Evolutionary conservation across 768 basidiomycete genomes (phyloP).

Genomic region (Gautieria morchelliformis): DNA sequence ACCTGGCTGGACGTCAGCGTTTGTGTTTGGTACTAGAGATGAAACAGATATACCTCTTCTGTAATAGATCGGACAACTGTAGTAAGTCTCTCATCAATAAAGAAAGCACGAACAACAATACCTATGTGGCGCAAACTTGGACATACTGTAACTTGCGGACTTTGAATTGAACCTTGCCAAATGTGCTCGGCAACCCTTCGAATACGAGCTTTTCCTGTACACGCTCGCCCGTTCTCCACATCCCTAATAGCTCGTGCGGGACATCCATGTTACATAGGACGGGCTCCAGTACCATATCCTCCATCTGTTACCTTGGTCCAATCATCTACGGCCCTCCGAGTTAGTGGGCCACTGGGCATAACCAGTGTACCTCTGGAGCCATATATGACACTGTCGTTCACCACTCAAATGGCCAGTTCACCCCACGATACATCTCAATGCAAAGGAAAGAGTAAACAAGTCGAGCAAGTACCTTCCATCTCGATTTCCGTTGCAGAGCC

Average conservation of each 20-base stretch:
- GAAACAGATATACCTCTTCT: neutral
- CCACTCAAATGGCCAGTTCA: neutral
- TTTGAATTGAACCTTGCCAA: neutral
- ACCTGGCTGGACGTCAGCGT: neutral
- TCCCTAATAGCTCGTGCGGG: constrained; percentile 29
- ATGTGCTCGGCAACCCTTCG: constrained; percentile 1
- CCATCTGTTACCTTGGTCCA: constrained; percentile 33
- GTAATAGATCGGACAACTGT: neutral
- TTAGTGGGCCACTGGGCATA: constrained; percentile 51
- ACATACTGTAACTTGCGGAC: constrained; percentile 37
- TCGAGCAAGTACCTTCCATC: constrained; percentile 17
- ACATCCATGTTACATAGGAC: constrained; percentile 38
- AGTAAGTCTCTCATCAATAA: neutral
- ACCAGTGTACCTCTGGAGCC: constrained; percentile 38
- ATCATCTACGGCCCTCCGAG: constrained; percentile 31
- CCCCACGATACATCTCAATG: neutral
- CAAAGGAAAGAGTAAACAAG: neutral
- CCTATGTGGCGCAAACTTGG: constrained; percentile 71
- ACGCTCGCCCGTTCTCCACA: constrained; percentile 33
- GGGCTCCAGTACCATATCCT: constrained; percentile 42
- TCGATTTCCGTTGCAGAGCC: constrained; percentile 45
- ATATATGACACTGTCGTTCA: constrained; percentile 32
- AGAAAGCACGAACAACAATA: constrained; percentile 9
- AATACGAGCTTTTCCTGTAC: constrained; percentile 6
- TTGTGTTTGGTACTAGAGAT: neutral